phyloP scores from a whole-genome alignment of 1,284 basidiomycete species.

The Dichomitus squalens region DNA sequence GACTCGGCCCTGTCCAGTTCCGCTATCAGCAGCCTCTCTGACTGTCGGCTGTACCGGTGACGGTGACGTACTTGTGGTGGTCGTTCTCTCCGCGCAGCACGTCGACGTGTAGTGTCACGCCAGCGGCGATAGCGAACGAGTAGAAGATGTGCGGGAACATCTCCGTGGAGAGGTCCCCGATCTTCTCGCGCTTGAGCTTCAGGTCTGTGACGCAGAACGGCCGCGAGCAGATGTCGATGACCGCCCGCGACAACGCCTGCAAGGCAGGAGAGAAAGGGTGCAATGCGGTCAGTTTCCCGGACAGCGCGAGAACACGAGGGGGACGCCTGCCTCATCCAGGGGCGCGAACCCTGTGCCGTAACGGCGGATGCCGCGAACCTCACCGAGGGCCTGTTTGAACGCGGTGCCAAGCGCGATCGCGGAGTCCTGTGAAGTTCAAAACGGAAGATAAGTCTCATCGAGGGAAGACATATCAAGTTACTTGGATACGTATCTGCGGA shows the following conservation, averaged over 20 bases:
- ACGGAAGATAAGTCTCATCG: slow-evolving; percentile 13
- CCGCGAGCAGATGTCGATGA: slow-evolving; percentile 97
- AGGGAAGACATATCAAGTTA: slow-evolving; percentile 9
- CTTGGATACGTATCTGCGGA: slow-evolving; percentile 84
- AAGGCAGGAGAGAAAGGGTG: background rate
- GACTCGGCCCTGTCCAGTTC: slow-evolving; percentile 79
- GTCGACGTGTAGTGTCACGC: slow-evolving; percentile 93
- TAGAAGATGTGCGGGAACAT: slow-evolving; percentile 97
- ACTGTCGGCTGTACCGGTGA: background rate
- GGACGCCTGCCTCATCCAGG: slow-evolving; percentile 79
- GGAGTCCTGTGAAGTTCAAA: slow-evolving; percentile 72
- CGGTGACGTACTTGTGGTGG: slow-evolving; percentile 82
- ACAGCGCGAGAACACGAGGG: slow-evolving; percentile 23
- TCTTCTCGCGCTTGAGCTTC: slow-evolving; percentile 91
- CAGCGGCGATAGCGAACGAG: slow-evolving; percentile 90
- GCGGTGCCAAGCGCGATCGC: slow-evolving; percentile 92
- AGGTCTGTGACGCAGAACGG: slow-evolving; percentile 95
- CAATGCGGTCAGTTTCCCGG: background rate
- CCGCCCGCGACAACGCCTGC: slow-evolving; percentile 92
- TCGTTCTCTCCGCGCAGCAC: slow-evolving; percentile 95
- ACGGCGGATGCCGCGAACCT: slow-evolving; percentile 91
- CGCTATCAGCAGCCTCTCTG: background rate
- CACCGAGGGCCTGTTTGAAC: slow-evolving; percentile 95
- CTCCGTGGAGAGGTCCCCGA: slow-evolving; percentile 95
- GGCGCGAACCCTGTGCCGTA: slow-evolving; percentile 98